A percentile compares a stretch with the other conserved stretches of the same genome.
These are phyloP conservation scores for Eruca vesicaria DNA, from an alignment of 441 rosid species.

Conservation along the genomic window DNA sequence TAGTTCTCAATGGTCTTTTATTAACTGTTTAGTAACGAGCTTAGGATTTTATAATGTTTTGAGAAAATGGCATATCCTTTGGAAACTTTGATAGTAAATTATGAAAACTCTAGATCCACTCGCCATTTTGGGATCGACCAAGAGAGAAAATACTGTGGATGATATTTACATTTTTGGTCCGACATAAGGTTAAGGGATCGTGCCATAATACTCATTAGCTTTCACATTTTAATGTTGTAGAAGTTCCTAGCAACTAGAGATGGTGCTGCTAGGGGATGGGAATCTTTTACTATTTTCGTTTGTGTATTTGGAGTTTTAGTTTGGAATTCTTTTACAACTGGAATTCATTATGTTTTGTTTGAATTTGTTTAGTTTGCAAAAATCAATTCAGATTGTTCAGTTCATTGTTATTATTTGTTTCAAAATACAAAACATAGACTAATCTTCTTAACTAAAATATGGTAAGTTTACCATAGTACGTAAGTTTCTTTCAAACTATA, in stretches of 20 bases:
- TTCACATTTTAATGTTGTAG: conserved; percentile 17
- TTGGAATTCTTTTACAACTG: not conserved
- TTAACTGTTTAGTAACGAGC: not conserved
- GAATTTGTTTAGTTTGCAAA: not conserved
- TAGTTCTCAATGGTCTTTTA: conserved; percentile 17
- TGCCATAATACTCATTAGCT: conserved; percentile 14
- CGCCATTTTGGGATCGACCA: conserved; percentile 9
- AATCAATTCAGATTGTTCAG: not conserved
- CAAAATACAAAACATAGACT: not conserved
- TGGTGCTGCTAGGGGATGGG: conserved; percentile 20
- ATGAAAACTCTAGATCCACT: not conserved
- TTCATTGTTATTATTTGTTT: not conserved
- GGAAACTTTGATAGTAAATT: not conserved
- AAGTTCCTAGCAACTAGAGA: conserved; percentile 23
- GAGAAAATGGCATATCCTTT: conserved; percentile 1
- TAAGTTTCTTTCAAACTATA: not conserved
- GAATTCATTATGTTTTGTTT: not conserved
- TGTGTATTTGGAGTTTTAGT: not conserved
- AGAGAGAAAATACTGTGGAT: conserved; percentile 4
- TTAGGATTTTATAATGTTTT: not conserved
- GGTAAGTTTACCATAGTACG: not conserved
- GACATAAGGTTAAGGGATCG: conserved; percentile 23
- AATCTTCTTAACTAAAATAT: not conserved
- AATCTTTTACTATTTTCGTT: conserved; percentile 1
- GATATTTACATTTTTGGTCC: conserved; percentile 20